Base-by-base conservation (phyloP, 495 filamentous ascomycete genomes). In the Cercophora scortea region DNA sequence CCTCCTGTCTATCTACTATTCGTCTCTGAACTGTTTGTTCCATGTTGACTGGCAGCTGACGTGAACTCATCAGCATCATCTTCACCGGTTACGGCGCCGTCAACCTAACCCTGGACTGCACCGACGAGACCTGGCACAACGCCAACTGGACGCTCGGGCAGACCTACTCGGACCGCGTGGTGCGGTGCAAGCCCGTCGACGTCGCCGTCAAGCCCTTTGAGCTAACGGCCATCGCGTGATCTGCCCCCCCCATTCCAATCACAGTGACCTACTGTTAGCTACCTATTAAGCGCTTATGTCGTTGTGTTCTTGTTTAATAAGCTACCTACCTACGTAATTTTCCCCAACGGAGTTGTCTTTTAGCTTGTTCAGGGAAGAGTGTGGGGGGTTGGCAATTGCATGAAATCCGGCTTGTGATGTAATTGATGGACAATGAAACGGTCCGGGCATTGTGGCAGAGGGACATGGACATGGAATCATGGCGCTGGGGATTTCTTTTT, bases 71-170 rank as follows among this genome's bases (percentile, higher is more conserved):
- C 32, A 73, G 69, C 4, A 61, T 56, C 39, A 71, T 55, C 3
- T 73, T 74, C 57, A 56, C 58, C 19, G 71, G 58, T 15, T 55
- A 61, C 25, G 71, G 71, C 16, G 49, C 61, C 9, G 61, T 57
- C 36, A 59, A 65, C 40, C 43, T 73, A 32, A 58, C 52, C 4
- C 61, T 72, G 12, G 49, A 52, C 16, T 76, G 73, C 63, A 62
- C 54, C 0, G 67, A 71, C 17, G 55, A 53, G 16, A 58, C 52
- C 0, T 71, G 57, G 55, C 45, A 59, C 56, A 74, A 76, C 59
- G 62, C 66, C 4, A 57, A 71, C 60, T 76, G 71, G 71, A 60
- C 54, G 0, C 52, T 62, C 8, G 73, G 73, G 8, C 45, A 72
- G 47, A 71, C 67, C 42, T 76, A 74, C 54, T 70, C 71, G 3